Base-by-base conservation (phyloP, 2,329 filamentous ascomycete species). In the Penicillium sp. region DNA sequence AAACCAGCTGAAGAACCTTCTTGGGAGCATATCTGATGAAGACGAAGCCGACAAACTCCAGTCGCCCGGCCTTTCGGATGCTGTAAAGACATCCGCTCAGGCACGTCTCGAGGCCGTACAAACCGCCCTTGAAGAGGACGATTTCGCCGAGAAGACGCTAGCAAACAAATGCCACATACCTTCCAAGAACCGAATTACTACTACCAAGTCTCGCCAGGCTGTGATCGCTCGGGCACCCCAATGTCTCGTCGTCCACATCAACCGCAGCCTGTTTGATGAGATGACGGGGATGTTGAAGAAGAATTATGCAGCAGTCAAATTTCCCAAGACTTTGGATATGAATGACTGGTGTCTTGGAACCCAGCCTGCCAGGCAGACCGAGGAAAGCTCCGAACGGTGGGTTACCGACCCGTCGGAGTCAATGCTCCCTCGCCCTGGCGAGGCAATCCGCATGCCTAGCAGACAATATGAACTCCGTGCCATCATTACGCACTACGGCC, bases 221-320 rank as follows among this genome's bases (percentile, higher is more conserved):
- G 91, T 94, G 13, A 86, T 99, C 68, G 93, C 91, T 3, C 85
- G 93, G 33, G 85, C 93, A 1, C 95, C 95, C 1, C 88, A 88
- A 65, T 91, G 90, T 59, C 81, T 99, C 15, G 91, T 89, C 0
- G 83, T 98, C 9, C 95, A 99, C 74, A 86, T 98, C 74, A 97
- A 98, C 72, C 87, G 95, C 44, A 97, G 93, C 55, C 86, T 95
- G 0, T 98, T 97, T 70, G 91, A 97, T 70, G 92, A 96, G 67
- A 83, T 82, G 54, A 96, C 92, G 0, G 92, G 92, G 5, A 82
- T 86, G 62, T 86, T 93, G 76, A 88, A 86, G 72, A 98, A 98
- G 78, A 98, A 98, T 70, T 86, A 87, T 37, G 91, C 93, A 0
- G 83, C 85, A 0, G 91, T 99, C 19, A 83, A 83, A 24, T 98